phyloP scores from a whole-genome alignment of 2,329 filamentous ascomycete species.

The Zalaria obscura region DNA sequence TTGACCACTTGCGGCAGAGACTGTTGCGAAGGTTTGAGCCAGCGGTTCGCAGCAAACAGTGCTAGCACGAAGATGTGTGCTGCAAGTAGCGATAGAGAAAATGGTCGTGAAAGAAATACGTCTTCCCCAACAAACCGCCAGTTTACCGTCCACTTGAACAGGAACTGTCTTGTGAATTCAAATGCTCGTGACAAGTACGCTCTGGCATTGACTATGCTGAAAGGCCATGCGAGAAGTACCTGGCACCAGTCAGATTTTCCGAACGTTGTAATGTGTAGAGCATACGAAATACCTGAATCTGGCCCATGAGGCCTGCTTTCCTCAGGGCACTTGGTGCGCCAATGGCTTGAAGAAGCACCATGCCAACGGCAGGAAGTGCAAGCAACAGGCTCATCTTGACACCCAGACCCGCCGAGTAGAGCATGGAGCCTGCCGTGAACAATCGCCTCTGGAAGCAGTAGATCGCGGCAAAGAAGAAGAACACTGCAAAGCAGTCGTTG shows the following conservation, averaged over 20 bases:
- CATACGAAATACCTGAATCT: conserved; percentile 52
- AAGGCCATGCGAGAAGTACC: conserved; percentile 49
- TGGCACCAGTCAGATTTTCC: conserved; percentile 16
- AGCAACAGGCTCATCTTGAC: conserved; percentile 91
- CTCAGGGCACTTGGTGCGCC: conserved; percentile 53
- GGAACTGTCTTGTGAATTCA: conserved; percentile 77
- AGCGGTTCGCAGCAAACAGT: conserved; percentile 52
- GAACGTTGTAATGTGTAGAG: no score
- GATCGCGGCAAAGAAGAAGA: conserved; percentile 74
- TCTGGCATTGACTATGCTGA: conserved; percentile 47
- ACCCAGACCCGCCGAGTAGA: conserved; percentile 69
- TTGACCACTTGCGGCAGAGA: conserved; percentile 40
- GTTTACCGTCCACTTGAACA: conserved; percentile 98
- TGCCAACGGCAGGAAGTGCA: conserved; percentile 63
- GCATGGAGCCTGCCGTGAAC: conserved; percentile 59
- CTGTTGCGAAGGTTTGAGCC: conserved; percentile 53
- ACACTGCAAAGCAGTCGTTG: conserved; percentile 82
- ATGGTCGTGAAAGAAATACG: conserved; percentile 56
- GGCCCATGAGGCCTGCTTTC: conserved; percentile 56
- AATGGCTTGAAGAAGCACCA: conserved; percentile 60
- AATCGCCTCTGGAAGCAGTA: conserved; percentile 58
- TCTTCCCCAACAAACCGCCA: conserved; percentile 91
- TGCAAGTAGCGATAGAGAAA: conserved; percentile 52
- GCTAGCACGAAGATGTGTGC: conserved; percentile 52
- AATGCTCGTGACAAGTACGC: conserved; percentile 77